Conservation (phyloP, 75 land plant genomes). For the Pinus tabuliformis region DNA sequence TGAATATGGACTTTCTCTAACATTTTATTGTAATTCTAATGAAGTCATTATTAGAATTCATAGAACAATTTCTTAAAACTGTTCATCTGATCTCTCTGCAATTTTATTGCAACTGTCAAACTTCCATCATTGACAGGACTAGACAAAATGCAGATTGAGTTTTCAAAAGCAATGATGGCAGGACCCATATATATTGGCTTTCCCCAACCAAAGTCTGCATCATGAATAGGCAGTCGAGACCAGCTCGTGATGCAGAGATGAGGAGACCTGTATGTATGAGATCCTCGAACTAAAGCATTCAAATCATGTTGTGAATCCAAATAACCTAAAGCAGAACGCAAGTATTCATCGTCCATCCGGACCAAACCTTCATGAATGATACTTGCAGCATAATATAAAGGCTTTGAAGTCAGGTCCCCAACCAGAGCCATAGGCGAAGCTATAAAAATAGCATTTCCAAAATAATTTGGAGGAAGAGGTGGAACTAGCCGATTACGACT, state of each 20-base stretch:
- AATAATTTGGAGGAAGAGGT: constrained; percentile 46
- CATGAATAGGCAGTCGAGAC: constrained; percentile 56
- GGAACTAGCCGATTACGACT: constrained; percentile 34
- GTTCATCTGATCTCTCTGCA: constrained; percentile 42
- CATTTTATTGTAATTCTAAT: too few species aligned
- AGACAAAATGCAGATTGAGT: constrained; percentile 19
- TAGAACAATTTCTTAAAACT: constrained; percentile 34
- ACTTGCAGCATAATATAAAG: constrained; percentile 17
- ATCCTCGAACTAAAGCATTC: constrained; percentile 45
- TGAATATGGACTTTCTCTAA: too few species aligned
- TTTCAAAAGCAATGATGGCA: constrained; percentile 42
- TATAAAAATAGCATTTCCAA: constrained; percentile 60
- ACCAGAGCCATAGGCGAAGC: constrained; percentile 37
- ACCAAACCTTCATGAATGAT: constrained; percentile 29
- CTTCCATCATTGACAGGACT: too few species aligned
- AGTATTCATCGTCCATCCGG: constrained; percentile 30
- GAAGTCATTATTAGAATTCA: constrained; percentile 11
- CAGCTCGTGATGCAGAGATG: constrained; percentile 66
- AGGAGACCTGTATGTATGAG: constrained; percentile 55
- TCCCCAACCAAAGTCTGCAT: constrained; percentile 87
- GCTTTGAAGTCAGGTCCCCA: constrained; percentile 29
- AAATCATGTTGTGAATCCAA: constrained; percentile 53
- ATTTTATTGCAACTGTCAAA: too few species aligned
- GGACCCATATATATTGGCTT: constrained; percentile 60
- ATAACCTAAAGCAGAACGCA: constrained; percentile 45